Conservation (phyloP, 805 yeast species). For the Phaffomyces antillensis region DNA sequence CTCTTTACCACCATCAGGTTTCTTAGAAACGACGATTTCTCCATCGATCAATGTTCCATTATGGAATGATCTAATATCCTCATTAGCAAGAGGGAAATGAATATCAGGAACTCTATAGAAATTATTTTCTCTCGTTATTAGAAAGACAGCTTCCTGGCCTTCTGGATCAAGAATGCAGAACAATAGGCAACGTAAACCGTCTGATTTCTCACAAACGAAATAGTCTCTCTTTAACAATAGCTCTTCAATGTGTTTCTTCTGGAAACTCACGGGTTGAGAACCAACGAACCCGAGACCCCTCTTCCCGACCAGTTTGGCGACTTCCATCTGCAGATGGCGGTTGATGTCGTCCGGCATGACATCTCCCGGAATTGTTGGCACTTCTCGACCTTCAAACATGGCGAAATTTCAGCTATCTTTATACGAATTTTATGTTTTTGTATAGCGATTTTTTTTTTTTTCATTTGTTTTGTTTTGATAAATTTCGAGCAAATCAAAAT, state of each 20-base stretch:
- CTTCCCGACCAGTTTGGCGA: slow-evolving; percentile 54
- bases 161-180: slow-evolving; percentile 56
- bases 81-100: slow-evolving; percentile 64
- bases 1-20: slow-evolving; percentile 54
- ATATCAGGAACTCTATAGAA: slow-evolving; percentile 75
- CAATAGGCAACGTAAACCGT: slow-evolving; percentile 83
- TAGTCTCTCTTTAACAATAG: slow-evolving; percentile 68
- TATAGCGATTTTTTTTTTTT: no score
- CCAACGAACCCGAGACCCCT: slow-evolving; percentile 66
- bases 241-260: slow-evolving; percentile 59
- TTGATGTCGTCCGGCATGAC: slow-evolving; percentile 67
- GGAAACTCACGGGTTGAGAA: slow-evolving; percentile 91
- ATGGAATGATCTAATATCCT: slow-evolving; percentile 56
- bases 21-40: slow-evolving; percentile 72
- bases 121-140: slow-evolving; percentile 85
- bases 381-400: slow-evolving; percentile 32
- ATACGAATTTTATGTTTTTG: no score
- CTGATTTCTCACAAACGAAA: slow-evolving; percentile 92
- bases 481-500: no score
- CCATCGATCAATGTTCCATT: slow-evolving; percentile 92
- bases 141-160: slow-evolving; percentile 80
- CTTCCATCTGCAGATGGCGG: slow-evolving; percentile 57
- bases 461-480: no score
- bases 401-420: not conserved
- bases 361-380: slow-evolving; percentile 85